Evolutionary conservation across 2,329 filamentous ascomycete species (phyloP).

Genomic region (Coniochaeta hoffmannii): DNA sequence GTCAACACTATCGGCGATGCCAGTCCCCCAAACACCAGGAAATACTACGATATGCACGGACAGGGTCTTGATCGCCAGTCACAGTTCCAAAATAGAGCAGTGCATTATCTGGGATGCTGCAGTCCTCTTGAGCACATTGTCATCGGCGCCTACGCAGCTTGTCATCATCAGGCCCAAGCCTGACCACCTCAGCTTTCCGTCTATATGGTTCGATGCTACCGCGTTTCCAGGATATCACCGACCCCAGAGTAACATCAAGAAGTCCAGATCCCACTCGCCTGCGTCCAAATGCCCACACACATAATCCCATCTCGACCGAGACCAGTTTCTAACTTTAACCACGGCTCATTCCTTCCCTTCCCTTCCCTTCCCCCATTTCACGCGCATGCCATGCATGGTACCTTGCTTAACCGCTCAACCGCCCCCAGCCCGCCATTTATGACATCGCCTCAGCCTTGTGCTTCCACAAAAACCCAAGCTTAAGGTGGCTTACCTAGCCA

Average conservation of each 20-base stretch:
- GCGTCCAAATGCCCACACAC: not conserved
- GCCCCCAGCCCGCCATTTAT: not conserved
- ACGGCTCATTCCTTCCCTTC: too few relatives aligned
- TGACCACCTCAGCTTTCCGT: not conserved
- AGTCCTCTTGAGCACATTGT: not conserved
- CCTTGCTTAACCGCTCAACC: conserved; percentile 5
- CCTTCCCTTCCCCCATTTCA: too few relatives aligned
- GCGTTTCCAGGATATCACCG: not conserved
- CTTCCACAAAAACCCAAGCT: too few relatives aligned
- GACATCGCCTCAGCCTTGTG: too few relatives aligned
- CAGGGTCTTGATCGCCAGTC: not conserved
- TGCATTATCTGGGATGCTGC: not conserved
- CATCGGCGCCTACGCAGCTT: not conserved
- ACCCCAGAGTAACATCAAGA: not conserved
- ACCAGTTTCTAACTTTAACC: conserved; percentile 4
- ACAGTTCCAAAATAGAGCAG: not conserved
- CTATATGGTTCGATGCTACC: not conserved
- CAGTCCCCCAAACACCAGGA: not conserved
- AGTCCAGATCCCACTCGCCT: not conserved
- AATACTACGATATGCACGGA: not conserved
- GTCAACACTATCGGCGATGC: not conserved
- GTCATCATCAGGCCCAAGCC: not conserved
- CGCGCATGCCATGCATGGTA: conserved; percentile 2
- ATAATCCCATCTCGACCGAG: not conserved
- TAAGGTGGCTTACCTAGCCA: not conserved